Base-by-base conservation (phyloP, 2,329 filamentous ascomycete species). In the Aureobasidium sp. region DNA sequence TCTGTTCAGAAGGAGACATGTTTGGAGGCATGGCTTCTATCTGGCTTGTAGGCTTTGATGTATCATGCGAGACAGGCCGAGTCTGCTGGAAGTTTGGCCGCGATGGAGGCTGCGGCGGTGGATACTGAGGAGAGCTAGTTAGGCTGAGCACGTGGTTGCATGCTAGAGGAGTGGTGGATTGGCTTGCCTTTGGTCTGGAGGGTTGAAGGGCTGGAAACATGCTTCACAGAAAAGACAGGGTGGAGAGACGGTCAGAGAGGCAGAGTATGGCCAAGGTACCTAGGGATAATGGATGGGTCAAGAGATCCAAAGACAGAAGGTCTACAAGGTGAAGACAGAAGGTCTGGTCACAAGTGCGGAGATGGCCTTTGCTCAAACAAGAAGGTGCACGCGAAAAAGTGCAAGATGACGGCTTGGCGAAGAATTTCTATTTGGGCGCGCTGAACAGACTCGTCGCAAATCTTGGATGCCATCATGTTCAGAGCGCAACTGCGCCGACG, bases 21-120 rank as follows among this genome's bases (percentile, higher is more conserved):
- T 59, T 65, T 23, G 61, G 75, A 15, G 77, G 77, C 74, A 79
- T 78, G 27, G 78, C 77, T 74, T 81, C 76, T 19, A 80, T 72
- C 61, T 81, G 78, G n/a, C 65, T 75, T 49, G 69, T 68, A 33
- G 76, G 75, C 46, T 60, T 68, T 21, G 68, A 63, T 72, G 62
- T 43, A 7, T 64, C 63, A 23, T 61, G 35, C 29, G 45, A 63
- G 53, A 61, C 61, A 64, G 33, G 63, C 61, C 65, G 71, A 60
- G 57, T 69, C 59, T 71, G 70, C 60, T 71, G 70, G 55, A 69
- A 69, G 47, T 60, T 62, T 13, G 61, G 64, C 64, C 64, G 65
- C 61, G 61, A 57, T 42, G 47, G 49, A 50, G 49, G 10, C 23
- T 50, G 61, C 7, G 61, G 51, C 15, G 51, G 54, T 4, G 13